Conservation (phyloP, 495 filamentous ascomycete genomes). For the Sporormia fimetaria region DNA sequence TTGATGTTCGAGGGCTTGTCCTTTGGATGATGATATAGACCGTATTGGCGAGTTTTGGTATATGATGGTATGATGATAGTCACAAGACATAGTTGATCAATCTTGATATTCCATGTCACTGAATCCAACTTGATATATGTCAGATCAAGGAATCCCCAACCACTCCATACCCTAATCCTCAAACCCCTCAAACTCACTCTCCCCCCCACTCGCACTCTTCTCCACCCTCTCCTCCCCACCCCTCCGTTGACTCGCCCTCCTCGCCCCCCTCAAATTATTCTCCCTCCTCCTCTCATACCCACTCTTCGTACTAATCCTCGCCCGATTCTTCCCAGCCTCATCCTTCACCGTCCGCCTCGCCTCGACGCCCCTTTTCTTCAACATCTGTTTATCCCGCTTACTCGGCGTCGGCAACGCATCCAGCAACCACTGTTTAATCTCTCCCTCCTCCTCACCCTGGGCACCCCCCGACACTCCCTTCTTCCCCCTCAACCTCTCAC, state of each 20-base stretch:
- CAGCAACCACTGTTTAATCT: constrained; percentile 76
- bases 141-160: too few relatives aligned
- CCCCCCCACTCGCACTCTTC: constrained; percentile 31
- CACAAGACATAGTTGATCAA: too few relatives aligned
- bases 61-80: too few relatives aligned
- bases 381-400: constrained; percentile 67
- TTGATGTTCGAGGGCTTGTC: too few relatives aligned
- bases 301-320: constrained; percentile 83
- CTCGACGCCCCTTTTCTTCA: constrained; percentile 78
- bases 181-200: constrained; percentile 55
- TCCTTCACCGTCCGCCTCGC: constrained; percentile 43
- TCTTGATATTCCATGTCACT: too few relatives aligned
- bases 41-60: too few relatives aligned
- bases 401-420: constrained; percentile 71
- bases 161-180: constrained; percentile 38
- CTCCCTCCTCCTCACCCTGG: constrained; percentile 34
- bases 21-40: too few relatives aligned
- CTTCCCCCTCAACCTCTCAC: constrained; percentile 47
- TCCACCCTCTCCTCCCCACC: constrained; percentile 34
- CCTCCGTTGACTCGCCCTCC: constrained; percentile 56
- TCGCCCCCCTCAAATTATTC: constrained; percentile 62
- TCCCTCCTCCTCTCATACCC: constrained; percentile 72
- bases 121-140: too few relatives aligned
- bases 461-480: constrained; percentile 23
- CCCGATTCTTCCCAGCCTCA: constrained; percentile 35